These are phyloP conservation scores for Lachnellula arida DNA, from an alignment of 2,329 filamentous ascomycete genomes.

Conservation along the genomic window DNA sequence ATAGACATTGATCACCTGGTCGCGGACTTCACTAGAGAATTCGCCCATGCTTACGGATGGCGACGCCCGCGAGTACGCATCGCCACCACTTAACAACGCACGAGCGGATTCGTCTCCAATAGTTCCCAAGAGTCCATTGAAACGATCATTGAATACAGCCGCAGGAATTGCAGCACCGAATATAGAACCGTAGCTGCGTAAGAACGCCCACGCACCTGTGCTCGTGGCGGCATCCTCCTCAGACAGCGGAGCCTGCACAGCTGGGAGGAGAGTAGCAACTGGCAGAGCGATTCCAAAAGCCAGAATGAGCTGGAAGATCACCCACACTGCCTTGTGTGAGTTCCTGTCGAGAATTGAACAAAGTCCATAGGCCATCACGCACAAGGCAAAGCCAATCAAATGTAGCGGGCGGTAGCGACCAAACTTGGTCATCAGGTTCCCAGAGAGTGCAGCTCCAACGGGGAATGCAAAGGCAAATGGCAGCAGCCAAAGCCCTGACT, in stretches of 20 bases:
- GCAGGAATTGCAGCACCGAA: conserved; percentile 40
- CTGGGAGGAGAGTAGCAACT: conserved; percentile 39
- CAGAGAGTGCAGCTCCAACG: conserved; percentile 29
- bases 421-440: conserved; percentile 2
- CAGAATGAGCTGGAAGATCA: conserved; percentile 38
- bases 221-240: conserved; percentile 32
- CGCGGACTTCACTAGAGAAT: not conserved
- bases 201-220: conserved; percentile 32
- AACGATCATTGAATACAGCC: conserved; percentile 4
- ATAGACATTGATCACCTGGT: not conserved
- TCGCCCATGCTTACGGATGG: not conserved
- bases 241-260: conserved; percentile 34
- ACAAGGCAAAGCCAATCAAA: conserved; percentile 26
- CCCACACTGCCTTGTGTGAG: conserved; percentile 37
- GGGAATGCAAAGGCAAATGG: not conserved
- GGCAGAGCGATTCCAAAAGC: conserved; percentile 40
- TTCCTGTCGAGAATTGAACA: conserved; percentile 33
- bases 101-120: not conserved
- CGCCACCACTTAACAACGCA: not conserved
- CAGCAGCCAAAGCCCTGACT: not conserved
- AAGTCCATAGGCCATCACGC: conserved; percentile 2
- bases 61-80: conserved; percentile 5
- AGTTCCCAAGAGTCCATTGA: not conserved
- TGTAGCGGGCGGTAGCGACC: conserved; percentile 31
- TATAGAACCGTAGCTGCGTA: conserved; percentile 42